Conservation (phyloP, 352 stramenopile species). For the Phytophthora melonis region DNA sequence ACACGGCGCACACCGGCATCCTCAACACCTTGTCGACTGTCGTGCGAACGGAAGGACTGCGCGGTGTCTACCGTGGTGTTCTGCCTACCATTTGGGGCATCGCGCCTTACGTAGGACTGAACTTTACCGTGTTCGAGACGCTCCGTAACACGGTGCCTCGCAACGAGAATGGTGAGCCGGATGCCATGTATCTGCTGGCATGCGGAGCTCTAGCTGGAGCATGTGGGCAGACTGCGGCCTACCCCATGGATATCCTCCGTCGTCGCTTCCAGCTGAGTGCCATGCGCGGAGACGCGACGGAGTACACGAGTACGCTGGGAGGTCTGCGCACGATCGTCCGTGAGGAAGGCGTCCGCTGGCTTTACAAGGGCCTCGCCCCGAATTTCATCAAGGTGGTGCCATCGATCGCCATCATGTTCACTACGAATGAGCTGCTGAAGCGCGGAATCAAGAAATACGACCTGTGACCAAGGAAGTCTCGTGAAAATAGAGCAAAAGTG, state of each 20-base stretch:
- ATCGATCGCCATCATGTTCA: conserved; percentile 87
- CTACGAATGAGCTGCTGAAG: conserved; percentile 80
- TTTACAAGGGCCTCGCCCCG: conserved; percentile 75
- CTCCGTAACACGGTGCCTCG: conserved; percentile 55
- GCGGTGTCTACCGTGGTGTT: conserved; percentile 70
- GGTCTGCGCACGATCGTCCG: conserved; percentile 57
- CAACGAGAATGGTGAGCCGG: conserved; percentile 55
- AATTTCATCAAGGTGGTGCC: conserved; percentile 86
- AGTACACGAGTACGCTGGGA: conserved; percentile 64
- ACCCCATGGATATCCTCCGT: conserved; percentile 82
- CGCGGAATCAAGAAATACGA: conserved; percentile 44
- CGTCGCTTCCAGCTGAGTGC: conserved; percentile 76
- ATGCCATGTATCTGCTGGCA: conserved; percentile 63
- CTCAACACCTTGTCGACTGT: conserved; percentile 63
- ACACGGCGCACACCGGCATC: conserved; percentile 73
- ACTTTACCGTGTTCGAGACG: conserved; percentile 83
- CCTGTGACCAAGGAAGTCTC: conserved; percentile 15
- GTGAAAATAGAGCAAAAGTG: conserved; percentile 31
- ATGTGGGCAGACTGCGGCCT: conserved; percentile 75
- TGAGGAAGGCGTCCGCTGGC: conserved; percentile 59
- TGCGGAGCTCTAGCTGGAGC: conserved; percentile 74
- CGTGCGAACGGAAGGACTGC: conserved; percentile 60
- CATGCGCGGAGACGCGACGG: conserved; percentile 37
- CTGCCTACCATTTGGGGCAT: conserved; percentile 74
- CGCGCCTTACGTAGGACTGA: conserved; percentile 78